Base-by-base conservation (phyloP, 2,329 filamentous ascomycete genomes). In the Botrytis pseudocinerea region DNA sequence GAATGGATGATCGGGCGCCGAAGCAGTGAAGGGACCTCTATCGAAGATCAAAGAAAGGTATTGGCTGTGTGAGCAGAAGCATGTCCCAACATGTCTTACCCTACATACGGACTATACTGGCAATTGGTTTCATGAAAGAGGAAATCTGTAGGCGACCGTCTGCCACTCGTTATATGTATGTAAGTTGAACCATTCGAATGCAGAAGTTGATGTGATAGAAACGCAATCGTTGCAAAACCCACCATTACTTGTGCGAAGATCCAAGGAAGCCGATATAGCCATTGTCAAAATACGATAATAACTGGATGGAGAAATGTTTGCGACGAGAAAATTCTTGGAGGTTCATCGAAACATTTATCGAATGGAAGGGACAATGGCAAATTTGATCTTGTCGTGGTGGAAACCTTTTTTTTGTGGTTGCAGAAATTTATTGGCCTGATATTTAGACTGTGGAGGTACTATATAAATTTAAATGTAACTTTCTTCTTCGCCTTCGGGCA, bases 401-500 rank as follows among this genome's bases (percentile, higher is more conserved):
- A 28, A 28, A 9, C 9, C 38, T 54, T 42, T n/a, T 68, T 42
- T 42, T 32, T 42, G n/a, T 22, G 38, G 35, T 62, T 20, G 35
- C n/a, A 57, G 35, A 64, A 32, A 64, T 32, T 48, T 65, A 7
- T n/a, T 65, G 10, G 44, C 20, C 44, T 65, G 38, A 10, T 28
- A 4, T 40, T 38, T 5, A 16, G 2, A 14, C 1, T 1, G 16
- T 0, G 16, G 46, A 2, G 10, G 48, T 44, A 57, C 18, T 70
- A 70, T 73, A 70, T 73, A 70, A 16, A 40, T n/a, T 35, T 9
- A 59, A 69, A 40, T 62, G 46, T 38, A 4, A 4, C 10, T 2
- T 2, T 9, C 9, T 4, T 1, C 46, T 72, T 35, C 32, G 69
- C 70, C 73, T 74, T 74, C 73, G 73, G 73, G 70, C 73, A 74